phyloP scores from a whole-genome alignment of 371 early-diverging fungal species.

The Lichtheimia ramosa region DNA sequence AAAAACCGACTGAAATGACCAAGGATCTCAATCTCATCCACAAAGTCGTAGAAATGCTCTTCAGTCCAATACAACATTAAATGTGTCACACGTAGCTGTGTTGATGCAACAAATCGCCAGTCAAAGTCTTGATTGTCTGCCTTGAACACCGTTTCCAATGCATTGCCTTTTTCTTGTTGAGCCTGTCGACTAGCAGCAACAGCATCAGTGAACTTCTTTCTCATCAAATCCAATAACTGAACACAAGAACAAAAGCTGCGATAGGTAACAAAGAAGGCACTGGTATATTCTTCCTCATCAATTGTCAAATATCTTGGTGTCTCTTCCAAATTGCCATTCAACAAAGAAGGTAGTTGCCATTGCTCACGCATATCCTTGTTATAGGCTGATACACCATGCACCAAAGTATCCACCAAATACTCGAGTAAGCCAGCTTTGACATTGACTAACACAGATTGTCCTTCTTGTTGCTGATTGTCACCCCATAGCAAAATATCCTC shows the following conservation, averaged over 20 bases:
- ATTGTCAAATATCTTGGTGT: slow-evolving; percentile 23
- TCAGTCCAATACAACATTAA: slow-evolving; percentile 68
- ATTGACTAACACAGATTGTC: slow-evolving; percentile 18
- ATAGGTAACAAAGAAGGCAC: slow-evolving; percentile 59
- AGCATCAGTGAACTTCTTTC: slow-evolving; percentile 43
- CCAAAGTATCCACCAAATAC: slow-evolving; percentile 50
- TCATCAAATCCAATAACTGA: slow-evolving; percentile 52
- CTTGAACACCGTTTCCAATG: slow-evolving; percentile 13
- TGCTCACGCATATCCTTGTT: slow-evolving; percentile 44
- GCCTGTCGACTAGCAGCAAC: slow-evolving; percentile 15
- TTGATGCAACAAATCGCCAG: slow-evolving; percentile 42
- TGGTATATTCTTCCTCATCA: slow-evolving; percentile 48
- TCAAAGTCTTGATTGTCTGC: slow-evolving; percentile 13
- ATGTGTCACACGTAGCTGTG: slow-evolving; percentile 51
- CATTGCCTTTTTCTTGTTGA: slow-evolving; percentile 4
- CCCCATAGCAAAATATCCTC: slow-evolving; percentile 1
- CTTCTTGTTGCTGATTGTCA: background rate
- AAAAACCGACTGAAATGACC: slow-evolving; percentile 29
- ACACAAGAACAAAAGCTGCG: slow-evolving; percentile 51
- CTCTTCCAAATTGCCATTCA: slow-evolving; percentile 20
- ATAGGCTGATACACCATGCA: slow-evolving; percentile 49
- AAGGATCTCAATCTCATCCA: slow-evolving; percentile 53
- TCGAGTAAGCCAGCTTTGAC: slow-evolving; percentile 59
- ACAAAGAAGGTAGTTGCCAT: slow-evolving; percentile 26
- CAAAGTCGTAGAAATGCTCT: slow-evolving; percentile 66